These are phyloP conservation scores for Ophiostoma pallidulum DNA, from an alignment of 2,329 filamentous ascomycete species.

Conservation along the genomic window DNA sequence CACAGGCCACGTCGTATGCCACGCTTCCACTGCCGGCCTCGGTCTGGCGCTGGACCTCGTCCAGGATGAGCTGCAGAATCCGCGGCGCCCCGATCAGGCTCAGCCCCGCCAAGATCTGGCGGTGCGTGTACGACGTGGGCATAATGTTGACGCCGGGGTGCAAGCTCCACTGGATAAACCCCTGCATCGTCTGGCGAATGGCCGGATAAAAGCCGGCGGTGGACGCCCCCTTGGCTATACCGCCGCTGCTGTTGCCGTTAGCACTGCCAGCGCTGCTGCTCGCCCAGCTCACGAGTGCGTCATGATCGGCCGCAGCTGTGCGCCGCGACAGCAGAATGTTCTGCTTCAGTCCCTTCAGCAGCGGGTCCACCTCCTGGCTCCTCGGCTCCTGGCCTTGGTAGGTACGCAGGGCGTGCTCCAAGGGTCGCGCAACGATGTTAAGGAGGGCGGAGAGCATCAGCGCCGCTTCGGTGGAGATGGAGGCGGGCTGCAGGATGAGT, in stretches of 20 bases:
- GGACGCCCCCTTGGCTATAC: constrained; percentile 25
- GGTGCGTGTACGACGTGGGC: constrained; percentile 61
- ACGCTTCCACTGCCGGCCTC: constrained; percentile 49
- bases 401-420: constrained; percentile 57
- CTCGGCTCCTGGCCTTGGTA: constrained; percentile 58
- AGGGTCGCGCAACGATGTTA: constrained; percentile 58
- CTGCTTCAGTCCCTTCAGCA: constrained; percentile 56
- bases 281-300: constrained; percentile 61
- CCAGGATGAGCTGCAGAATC: constrained; percentile 52
- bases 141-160: constrained; percentile 43
- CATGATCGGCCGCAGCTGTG: constrained; percentile 51
- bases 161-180: constrained; percentile 57
- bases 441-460: constrained; percentile 63
- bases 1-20: constrained; percentile 59
- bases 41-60: constrained; percentile 56
- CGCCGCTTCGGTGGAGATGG: constrained; percentile 61
- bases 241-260: constrained; percentile 26
- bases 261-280: background rate
- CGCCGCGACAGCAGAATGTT: constrained; percentile 50
- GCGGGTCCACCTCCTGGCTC: constrained; percentile 59
- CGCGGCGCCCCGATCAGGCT: constrained; percentile 53
- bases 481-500: constrained; percentile 59
- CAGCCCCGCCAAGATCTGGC: constrained; percentile 53
- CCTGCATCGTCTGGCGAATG: constrained; percentile 52
- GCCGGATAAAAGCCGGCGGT: constrained; percentile 45